phyloP scores from a whole-genome alignment of 331 rosid genomes.

The Quercus lobata region DNA sequence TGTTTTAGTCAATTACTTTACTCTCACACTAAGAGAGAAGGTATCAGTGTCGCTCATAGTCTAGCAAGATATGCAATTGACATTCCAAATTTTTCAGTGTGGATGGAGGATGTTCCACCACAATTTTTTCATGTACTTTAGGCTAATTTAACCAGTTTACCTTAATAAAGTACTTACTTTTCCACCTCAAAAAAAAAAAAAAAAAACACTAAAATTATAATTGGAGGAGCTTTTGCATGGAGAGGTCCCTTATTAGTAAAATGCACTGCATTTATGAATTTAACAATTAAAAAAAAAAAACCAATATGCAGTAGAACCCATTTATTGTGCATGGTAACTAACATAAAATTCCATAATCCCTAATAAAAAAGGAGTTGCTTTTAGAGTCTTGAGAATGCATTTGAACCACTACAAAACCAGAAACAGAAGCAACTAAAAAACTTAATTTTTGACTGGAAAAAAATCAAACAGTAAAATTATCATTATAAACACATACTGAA shows the following conservation, averaged over 20 bases:
- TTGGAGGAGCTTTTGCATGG: background rate
- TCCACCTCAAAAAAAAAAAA: too few species aligned
- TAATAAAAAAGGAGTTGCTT: background rate
- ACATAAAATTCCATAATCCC: background rate
- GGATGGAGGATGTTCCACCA: too few species aligned
- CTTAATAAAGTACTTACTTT: too few species aligned
- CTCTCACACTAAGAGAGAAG: too few species aligned
- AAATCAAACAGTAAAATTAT: background rate
- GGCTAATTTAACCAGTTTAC: too few species aligned
- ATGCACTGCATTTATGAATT: too few species aligned
- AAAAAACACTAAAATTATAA: too few species aligned
- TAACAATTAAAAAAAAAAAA: background rate
- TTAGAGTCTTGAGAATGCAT: background rate
- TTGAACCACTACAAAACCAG: background rate
- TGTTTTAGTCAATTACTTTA: too few species aligned
- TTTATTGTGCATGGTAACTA: background rate
- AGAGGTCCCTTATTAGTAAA: background rate
- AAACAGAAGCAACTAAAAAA: background rate
- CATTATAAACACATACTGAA: background rate
- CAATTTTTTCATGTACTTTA: too few species aligned
- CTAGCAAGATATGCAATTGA: too few species aligned
- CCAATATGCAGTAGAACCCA: background rate
- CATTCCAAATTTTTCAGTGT: too few species aligned
- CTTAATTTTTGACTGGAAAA: background rate
- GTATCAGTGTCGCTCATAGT: too few species aligned